These are phyloP conservation scores for Ceratocystis harringtonii DNA, from an alignment of 2,329 filamentous ascomycete species.

Conservation along the genomic window DNA sequence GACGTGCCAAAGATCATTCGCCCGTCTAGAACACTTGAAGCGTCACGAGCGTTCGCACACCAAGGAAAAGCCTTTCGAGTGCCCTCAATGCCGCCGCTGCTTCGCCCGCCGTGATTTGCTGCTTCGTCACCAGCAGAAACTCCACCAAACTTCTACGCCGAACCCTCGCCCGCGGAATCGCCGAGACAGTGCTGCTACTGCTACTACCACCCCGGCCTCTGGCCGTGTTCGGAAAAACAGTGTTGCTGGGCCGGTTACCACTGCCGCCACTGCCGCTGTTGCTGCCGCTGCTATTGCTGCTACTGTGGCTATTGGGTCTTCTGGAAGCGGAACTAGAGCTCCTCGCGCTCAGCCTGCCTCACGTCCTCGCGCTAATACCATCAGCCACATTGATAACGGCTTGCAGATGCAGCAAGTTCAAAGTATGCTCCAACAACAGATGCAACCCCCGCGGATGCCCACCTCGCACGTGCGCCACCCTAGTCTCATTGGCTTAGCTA, in stretches of 20 bases:
- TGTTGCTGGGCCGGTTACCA: conserved; percentile 44
- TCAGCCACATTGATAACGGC: conserved; percentile 74
- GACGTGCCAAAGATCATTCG: conserved; percentile 85
- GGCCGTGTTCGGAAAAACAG: conserved; percentile 79
- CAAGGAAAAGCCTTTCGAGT: conserved; percentile 98
- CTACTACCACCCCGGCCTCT: conserved; percentile 44
- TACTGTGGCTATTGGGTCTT: neutral
- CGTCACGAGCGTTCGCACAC: conserved; percentile 96
- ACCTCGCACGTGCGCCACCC: conserved; percentile 54
- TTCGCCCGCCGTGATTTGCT: conserved; percentile 88
- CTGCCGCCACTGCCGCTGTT: conserved; percentile 29
- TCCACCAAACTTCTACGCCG: conserved; percentile 83
- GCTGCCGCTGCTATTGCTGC: conserved; percentile 40
- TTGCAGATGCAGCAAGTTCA: conserved; percentile 51
- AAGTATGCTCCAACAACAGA: conserved; percentile 40
- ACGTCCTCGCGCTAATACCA: conserved; percentile 83
- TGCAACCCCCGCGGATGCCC: conserved; percentile 27
- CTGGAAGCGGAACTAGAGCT: neutral
- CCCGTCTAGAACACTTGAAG: conserved; percentile 88
- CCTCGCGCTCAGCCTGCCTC: neutral
- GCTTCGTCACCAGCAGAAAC: conserved; percentile 91
- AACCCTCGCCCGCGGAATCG: conserved; percentile 76
- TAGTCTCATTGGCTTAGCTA: conserved; percentile 54
- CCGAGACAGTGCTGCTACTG: conserved; percentile 72
- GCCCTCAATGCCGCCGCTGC: conserved; percentile 82